Base-by-base conservation (phyloP, 1,139 yeast species). In the Sugiyamaella xylanicola region DNA sequence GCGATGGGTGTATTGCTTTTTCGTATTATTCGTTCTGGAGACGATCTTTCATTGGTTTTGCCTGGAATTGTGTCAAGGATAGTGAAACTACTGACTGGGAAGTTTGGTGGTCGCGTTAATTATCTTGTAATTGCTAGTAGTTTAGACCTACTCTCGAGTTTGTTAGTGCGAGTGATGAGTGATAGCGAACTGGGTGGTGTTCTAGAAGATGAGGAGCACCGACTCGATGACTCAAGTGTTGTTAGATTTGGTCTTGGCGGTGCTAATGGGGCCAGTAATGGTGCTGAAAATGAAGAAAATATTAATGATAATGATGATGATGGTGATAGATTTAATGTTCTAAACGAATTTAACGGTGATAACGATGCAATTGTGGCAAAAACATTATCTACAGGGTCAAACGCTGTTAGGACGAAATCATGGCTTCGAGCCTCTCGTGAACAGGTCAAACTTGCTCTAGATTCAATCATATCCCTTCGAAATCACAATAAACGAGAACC, bases 351-450 rank as follows among this genome's bases (percentile, higher is more conserved):
- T n/a, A n/a, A n/a, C n/a, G n/a, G n/a, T n/a, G n/a, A n/a, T n/a
- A n/a, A n/a, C n/a, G n/a, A n/a, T n/a, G n/a, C n/a, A n/a, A n/a
- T n/a, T n/a, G n/a, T n/a, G n/a, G n/a, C n/a, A n/a, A n/a, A n/a
- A n/a, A n/a, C n/a, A n/a, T n/a, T n/a, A n/a, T n/a, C n/a, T n/a
- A n/a, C 48, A 42, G 32, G 42, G 5, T 13, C 29, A 56, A 2
- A 49, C 58, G 4, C 58, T 21, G 19, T n/a, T 59, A 74, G 91
- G 61, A 77, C 83, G 1, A 71, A 73, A 11, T 67, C 81, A 8
- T 88, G 96, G 96, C 69, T 86, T 19, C 73, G 67, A 17, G 89
- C 85, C 0, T 85, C 92, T 0, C 75, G 86, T 1, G 73, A 74
- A 32, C 93, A 88, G 64, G 75, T 87, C 21, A 79, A 64, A 69